phyloP scores from a whole-genome alignment of 1,284 basidiomycete species.

The Anthracocystis walkeri region DNA sequence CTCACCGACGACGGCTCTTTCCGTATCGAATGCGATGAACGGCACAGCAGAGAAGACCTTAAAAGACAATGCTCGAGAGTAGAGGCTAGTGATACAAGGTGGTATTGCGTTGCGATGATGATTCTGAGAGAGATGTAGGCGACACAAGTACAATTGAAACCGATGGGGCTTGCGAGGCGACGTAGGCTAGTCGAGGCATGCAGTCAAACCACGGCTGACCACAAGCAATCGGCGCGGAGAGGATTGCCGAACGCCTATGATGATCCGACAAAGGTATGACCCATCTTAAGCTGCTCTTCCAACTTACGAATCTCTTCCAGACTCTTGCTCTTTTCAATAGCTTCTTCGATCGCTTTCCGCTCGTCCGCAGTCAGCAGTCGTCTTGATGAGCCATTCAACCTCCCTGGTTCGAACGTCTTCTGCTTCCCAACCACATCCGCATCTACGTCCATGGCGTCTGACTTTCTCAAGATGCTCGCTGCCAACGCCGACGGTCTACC shows the following conservation, averaged over 20 bases:
- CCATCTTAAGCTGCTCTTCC: constrained; percentile 64
- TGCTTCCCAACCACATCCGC: constrained; percentile 61
- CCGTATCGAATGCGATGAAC: not conserved
- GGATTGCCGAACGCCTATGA: not conserved
- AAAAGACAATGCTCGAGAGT: not conserved
- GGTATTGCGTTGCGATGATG: no score
- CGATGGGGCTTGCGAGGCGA: no score
- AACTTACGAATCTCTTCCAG: constrained; percentile 75
- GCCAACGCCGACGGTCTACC: constrained; percentile 58
- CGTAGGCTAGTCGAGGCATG: no score
- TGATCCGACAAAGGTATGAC: constrained; percentile 42
- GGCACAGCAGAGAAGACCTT: not conserved
- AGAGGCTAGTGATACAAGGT: constrained; percentile 17
- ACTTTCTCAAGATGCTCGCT: constrained; percentile 74
- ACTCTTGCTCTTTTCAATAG: constrained; percentile 88
- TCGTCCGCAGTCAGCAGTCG: constrained; percentile 92
- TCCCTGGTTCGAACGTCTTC: constrained; percentile 73
- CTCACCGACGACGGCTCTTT: constrained; percentile 13
- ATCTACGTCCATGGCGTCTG: constrained; percentile 75
- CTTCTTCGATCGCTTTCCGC: constrained; percentile 86
- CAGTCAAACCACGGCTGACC: no score
- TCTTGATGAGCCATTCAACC: constrained; percentile 71
- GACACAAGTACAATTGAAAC: no score
- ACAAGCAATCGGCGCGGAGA: not conserved
- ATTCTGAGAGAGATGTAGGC: not conserved